These are phyloP conservation scores for Durio zibethinus DNA, from an alignment of 345 rosid genomes.

Conservation along the genomic window DNA sequence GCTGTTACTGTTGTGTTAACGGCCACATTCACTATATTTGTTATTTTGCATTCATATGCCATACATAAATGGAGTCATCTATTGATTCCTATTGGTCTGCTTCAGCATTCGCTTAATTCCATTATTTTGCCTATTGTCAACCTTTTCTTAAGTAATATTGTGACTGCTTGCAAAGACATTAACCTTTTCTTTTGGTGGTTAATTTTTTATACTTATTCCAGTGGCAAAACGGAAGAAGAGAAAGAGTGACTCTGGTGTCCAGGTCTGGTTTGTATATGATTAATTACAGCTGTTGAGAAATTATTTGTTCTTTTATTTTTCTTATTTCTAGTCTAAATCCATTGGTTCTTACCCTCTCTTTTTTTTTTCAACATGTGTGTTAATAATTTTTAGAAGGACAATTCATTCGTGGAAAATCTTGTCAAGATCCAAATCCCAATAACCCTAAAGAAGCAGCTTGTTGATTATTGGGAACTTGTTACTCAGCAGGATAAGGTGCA, in stretches of 20 bases:
- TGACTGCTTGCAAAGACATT: not conserved
- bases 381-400: constrained; percentile 47
- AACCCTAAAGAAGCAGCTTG: constrained; percentile 74
- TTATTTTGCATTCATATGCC: not conserved
- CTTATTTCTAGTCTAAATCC: not conserved
- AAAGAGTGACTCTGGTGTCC: constrained; percentile 67
- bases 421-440: constrained; percentile 81
- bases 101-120: not conserved
- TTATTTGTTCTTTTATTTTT: not conserved
- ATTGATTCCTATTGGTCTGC: not conserved
- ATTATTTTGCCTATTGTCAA: not conserved
- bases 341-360: not conserved
- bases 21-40: not conserved
- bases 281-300: constrained; percentile 5
- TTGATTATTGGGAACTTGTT: constrained; percentile 84
- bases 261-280: constrained; percentile 53
- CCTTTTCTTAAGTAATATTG: constrained; percentile 3
- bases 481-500: constrained; percentile 79
- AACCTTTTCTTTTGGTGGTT: not conserved
- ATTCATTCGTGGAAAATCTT: constrained; percentile 51
- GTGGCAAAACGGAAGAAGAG: constrained; percentile 82
- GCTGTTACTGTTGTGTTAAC: not conserved
- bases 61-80: not conserved
- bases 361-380: constrained; percentile 7
- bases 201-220: constrained; percentile 37